phyloP scores from a whole-genome alignment of 192 early-diverging fungal genomes.

The Backusella parvicylindrica region DNA sequence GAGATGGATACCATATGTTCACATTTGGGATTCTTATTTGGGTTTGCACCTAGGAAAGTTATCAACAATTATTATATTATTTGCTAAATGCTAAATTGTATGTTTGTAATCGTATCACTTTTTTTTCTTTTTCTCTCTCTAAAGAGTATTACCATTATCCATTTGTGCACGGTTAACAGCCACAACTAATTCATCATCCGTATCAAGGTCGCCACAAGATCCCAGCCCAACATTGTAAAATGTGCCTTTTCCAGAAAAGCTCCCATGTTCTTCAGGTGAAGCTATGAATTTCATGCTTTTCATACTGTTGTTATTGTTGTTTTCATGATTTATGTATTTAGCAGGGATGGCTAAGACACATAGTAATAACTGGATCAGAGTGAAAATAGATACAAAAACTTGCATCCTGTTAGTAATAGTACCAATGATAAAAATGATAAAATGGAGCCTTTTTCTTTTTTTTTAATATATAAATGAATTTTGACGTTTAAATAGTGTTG shows the following conservation, averaged over 20 bases:
- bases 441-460: background rate
- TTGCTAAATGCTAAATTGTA: too few relatives aligned
- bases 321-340: background rate
- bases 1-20: conserved; percentile 14
- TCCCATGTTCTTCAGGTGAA: background rate
- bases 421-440: background rate
- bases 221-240: conserved; percentile 30
- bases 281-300: background rate
- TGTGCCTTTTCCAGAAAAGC: conserved; percentile 22
- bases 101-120: background rate
- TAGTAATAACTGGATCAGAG: background rate
- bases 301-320: background rate
- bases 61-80: background rate
- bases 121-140: background rate
- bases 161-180: conserved; percentile 29
- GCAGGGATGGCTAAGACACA: background rate
- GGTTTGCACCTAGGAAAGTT: conserved; percentile 24
- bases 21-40: conserved; percentile 25
- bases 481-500: background rate
- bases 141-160: conserved; percentile 27
- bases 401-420: background rate
- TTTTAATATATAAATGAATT: background rate
- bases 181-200: conserved; percentile 27
- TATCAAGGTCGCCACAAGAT: conserved; percentile 27
- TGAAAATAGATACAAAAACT: background rate